phyloP scores from a whole-genome alignment of 1,139 yeast species.

The Blastobotrys ciferrii region DNA sequence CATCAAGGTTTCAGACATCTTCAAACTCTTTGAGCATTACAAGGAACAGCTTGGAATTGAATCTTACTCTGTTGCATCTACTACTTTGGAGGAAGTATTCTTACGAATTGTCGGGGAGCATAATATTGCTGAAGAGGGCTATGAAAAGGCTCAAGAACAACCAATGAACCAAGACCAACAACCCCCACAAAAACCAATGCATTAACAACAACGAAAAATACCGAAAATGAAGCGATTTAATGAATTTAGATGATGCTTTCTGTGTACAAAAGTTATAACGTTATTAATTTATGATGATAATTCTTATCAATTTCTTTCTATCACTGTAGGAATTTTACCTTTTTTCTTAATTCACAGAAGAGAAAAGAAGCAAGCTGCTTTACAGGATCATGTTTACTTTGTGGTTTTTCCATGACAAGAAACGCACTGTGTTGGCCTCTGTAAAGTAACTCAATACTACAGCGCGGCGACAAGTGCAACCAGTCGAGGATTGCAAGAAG shows the following conservation, averaged over 20 bases:
- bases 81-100: constrained; percentile 39
- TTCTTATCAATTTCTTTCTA: background rate
- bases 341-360: too few species aligned
- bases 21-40: constrained; percentile 30
- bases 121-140: constrained; percentile 18
- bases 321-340: too few species aligned
- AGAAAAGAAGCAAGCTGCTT: too few species aligned
- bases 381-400: too few species aligned
- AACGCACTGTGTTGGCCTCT: too few species aligned
- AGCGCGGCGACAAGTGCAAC: too few species aligned
- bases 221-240: background rate
- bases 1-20: constrained; percentile 27
- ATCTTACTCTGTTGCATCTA: constrained; percentile 34
- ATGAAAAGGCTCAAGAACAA: constrained; percentile 8
- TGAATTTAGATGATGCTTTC: constrained; percentile 6
- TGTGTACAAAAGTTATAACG: background rate
- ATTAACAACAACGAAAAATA: constrained; percentile 2
- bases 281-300: background rate
- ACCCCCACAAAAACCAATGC: constrained; percentile 1
- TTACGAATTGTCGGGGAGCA: constrained; percentile 33
- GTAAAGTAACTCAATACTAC: too few species aligned
- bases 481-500: too few species aligned
- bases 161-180: too few species aligned
- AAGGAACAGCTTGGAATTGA: constrained; percentile 30
- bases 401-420: too few species aligned